Evolutionary conservation across 2,329 filamentous ascomycete species (phyloP).

Genomic region (Verticillium dahliae): DNA sequence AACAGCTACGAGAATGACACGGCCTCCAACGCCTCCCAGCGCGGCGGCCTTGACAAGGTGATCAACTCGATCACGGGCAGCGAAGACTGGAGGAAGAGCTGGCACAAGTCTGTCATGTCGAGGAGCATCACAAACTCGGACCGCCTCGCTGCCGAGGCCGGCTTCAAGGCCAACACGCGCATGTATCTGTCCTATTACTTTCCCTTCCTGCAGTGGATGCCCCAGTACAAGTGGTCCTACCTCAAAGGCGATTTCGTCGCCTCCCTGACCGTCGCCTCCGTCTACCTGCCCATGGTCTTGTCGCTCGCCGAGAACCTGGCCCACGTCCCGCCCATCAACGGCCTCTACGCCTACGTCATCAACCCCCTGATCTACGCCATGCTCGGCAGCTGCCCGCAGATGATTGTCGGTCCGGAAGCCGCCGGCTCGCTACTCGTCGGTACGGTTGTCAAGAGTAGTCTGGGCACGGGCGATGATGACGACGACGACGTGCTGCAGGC

Average conservation of each 20-base stretch:
- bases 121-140: slow-evolving; percentile 69
- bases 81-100: slow-evolving; percentile 41
- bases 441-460: slow-evolving; percentile 72
- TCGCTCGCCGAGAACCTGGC: slow-evolving; percentile 89
- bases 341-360: slow-evolving; percentile 89
- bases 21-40: slow-evolving; percentile 20
- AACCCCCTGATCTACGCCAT: slow-evolving; percentile 87
- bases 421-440: slow-evolving; percentile 88
- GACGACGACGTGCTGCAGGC: slow-evolving; percentile 65
- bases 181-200: slow-evolving; percentile 96
- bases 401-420: slow-evolving; percentile 92
- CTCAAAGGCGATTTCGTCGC: slow-evolving; percentile 81
- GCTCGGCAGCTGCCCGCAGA: slow-evolving; percentile 83
- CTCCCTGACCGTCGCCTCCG: slow-evolving; percentile 92
- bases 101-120: slow-evolving; percentile 45
- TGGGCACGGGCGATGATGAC: slow-evolving; percentile 59
- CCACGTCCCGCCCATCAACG: slow-evolving; percentile 88
- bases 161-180: slow-evolving; percentile 63
- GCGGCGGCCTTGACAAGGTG: slow-evolving; percentile 26
- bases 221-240: slow-evolving; percentile 77
- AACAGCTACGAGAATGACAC: slow-evolving; percentile 23
- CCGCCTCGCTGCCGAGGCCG: slow-evolving; percentile 64
- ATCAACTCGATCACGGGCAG: slow-evolving; percentile 29
- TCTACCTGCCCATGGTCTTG: slow-evolving; percentile 95
- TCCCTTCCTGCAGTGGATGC: slow-evolving; percentile 84